These are phyloP conservation scores for Penicillium sp. DNA, from an alignment of 2,329 filamentous ascomycete genomes.

Conservation along the genomic window DNA sequence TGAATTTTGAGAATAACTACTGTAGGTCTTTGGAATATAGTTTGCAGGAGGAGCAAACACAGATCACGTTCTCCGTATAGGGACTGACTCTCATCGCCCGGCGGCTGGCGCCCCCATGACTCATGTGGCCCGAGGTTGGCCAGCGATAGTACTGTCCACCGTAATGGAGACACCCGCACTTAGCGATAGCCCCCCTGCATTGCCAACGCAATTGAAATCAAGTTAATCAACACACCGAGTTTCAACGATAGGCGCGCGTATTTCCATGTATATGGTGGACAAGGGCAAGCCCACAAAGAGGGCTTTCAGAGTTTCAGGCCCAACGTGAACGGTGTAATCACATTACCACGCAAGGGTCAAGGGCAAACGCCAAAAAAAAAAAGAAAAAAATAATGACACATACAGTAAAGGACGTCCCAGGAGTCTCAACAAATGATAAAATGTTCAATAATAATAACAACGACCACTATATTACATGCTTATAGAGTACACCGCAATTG, in stretches of 20 bases:
- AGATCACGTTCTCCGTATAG: not conserved
- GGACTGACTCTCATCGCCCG: too few relatives aligned
- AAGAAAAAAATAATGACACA: too few relatives aligned
- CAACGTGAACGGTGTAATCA: not conserved
- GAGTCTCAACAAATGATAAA: not conserved
- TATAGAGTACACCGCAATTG: slow-evolving; percentile 19
- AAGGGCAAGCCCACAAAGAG: not conserved
- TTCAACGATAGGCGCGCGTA: not conserved
- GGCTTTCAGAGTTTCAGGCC: not conserved
- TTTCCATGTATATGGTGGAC: not conserved
- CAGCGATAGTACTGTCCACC: not conserved
- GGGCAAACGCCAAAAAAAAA: not conserved
- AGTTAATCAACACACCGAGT: not conserved
- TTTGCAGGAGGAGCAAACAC: not conserved
- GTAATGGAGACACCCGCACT: not conserved
- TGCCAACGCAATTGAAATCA: too few relatives aligned
- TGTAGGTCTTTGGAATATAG: not conserved
- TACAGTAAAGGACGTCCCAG: not conserved
- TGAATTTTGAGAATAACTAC: not conserved
- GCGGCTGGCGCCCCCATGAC: not conserved
- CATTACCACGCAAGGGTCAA: not conserved
- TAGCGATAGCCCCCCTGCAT: not conserved
- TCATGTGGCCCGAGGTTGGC: not conserved
- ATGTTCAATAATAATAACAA: not conserved
- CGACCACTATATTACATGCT: not conserved